Evolutionary conservation across 768 basidiomycete species (phyloP), one percentile per base, ranked within the genome.

Genomic region (Scleroderma citrinum): DNA sequence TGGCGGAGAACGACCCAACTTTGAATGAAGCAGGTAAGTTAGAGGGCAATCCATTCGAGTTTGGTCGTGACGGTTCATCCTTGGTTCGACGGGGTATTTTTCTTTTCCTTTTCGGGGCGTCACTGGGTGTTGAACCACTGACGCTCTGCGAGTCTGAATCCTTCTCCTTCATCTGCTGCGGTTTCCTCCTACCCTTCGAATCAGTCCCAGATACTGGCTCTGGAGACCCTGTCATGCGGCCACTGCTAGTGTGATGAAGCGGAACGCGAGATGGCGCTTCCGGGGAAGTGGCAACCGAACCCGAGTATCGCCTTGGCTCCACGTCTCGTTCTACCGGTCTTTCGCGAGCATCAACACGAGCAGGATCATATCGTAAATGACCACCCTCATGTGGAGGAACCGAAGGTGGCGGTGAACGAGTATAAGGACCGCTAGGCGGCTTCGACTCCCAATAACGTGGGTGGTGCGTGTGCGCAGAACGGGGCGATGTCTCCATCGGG

Each of bases 211-310:
- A 69, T 3, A 63, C 59, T 36, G 69, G 70, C 54, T 70, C 76
- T 4, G 85, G 84, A 49, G 82, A 84, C 62, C 82, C 83, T 0
- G 85, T 85, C 42, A 72, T 67, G 24, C 79, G 78, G 35, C n/a
- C n/a, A n/a, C n/a, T n/a, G n/a, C n/a, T n/a, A n/a, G n/a, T n/a
- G n/a, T n/a, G n/a, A n/a, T 64, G 69, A 47, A 59, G 65, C 34
- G 63, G 64, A 32, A 54, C 53, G 37, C 56, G 60, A 10, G 64
- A 35, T 34, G 62, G 55, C 1, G 67, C 68, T 38, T 79, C 80
- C 0, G 77, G 76, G 3, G 80, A 80, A 3, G 66, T 69, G 2
- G 68, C 72, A 50, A 80, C 77, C 38, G 68, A 36, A 63, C 69
- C 56, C 26, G 55, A 65, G 17, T 63, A 65, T 35, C 65, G 59